Conservation (phyloP, 257 asterid species). For the Solanum lycopersicoides region DNA sequence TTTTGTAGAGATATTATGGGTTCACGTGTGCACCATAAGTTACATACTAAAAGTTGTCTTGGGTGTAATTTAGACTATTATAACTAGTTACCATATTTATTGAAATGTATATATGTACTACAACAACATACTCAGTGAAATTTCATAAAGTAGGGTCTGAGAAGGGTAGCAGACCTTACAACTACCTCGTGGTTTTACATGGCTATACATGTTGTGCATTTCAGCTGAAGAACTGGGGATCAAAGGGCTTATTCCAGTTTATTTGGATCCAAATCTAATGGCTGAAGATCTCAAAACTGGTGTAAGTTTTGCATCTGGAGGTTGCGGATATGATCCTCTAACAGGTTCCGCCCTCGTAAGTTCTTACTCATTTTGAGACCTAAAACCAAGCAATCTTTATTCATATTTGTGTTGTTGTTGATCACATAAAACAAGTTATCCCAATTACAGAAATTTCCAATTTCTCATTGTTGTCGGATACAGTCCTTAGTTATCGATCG, state of each 20-base stretch:
- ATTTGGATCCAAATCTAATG: slow-evolving; percentile 44
- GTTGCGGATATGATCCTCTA: slow-evolving; percentile 57
- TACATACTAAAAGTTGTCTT: background rate
- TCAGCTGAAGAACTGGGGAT: slow-evolving; percentile 60
- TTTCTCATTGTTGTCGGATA: too few relatives aligned
- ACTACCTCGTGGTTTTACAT: too few relatives aligned
- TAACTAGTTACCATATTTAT: background rate
- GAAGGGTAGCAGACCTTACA: too few relatives aligned
- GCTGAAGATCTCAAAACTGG: slow-evolving; percentile 48
- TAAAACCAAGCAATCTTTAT: background rate
- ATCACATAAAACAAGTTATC: too few relatives aligned
- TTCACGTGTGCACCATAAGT: background rate
- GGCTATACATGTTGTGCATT: background rate
- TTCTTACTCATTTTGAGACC: background rate
- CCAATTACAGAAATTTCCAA: too few relatives aligned
- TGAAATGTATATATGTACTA: background rate
- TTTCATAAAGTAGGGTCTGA: background rate
- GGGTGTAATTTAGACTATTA: background rate
- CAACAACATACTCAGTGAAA: background rate
- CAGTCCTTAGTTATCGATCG: too few relatives aligned
- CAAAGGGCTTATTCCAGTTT: slow-evolving; percentile 48
- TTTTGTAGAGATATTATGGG: too few relatives aligned
- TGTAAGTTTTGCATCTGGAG: slow-evolving; percentile 88
- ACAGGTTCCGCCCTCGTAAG: background rate
- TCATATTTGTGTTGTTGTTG: background rate